Base-by-base conservation (phyloP, 192 early-diverging fungal species). In the Thamnidium elegans region DNA sequence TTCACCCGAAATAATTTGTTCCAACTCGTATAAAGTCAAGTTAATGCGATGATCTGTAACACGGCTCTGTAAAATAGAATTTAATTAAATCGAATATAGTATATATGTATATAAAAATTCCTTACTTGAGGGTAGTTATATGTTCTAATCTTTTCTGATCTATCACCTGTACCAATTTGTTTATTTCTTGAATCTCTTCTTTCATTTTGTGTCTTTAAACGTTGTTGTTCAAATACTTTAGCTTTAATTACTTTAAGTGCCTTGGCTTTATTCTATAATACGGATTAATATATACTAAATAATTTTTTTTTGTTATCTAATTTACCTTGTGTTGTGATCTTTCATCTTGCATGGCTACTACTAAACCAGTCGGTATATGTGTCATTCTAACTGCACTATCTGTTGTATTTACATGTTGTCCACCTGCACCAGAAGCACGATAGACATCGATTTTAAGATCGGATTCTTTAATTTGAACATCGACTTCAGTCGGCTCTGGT, bases 371-470 rank as follows among this genome's bases (percentile, higher is more conserved):
- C 7, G 97, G 92, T 20, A 96, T 65, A 79, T 99, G 97, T 7
- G 92, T 95, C 30, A 99, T 83, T 5, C 95, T 84, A 60, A 97
- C 93, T 7, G 96, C 95, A 67, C 88, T 90, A 58, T 97, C 94
- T 0, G 96, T 97, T 3, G 89, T 97, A 58, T 97, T 99, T 7
- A 97, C 95, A 69, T 96, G 94, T 82, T 93, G 91, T 14, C 91
- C 91, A n/a, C 91, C 91, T n/a, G 86, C 83, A 11, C 91, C 91
- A 13, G 85, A 87, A 23, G 91, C 86, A 6, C 91, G 78, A 64
- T 84, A 91, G 31, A 85, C 80, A 58, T 93, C 91, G 26, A 91
- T 80, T 1, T 86, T 78, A 5, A 93, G 70, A 54, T 91, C 89
- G 0, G 73, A 67, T 17, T 89, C 88, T 3, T 77, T 77, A 21